These are phyloP conservation scores for Penicillium cinerascens DNA, from an alignment of 495 filamentous ascomycete species.

Conservation along the genomic window DNA sequence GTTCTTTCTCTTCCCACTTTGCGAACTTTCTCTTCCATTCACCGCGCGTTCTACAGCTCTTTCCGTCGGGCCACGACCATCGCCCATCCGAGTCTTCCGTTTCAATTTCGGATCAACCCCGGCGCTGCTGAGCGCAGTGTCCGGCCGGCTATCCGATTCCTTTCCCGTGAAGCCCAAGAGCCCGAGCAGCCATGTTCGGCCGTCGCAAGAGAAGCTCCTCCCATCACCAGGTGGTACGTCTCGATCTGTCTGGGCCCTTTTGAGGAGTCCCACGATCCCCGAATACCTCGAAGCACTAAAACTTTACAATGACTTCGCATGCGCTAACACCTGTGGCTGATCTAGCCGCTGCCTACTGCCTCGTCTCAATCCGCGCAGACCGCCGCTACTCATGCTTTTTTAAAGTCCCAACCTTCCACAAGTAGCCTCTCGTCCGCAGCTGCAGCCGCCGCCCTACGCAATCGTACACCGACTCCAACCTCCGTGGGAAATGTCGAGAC, in stretches of 20 bases:
- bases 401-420: conserved; percentile 60
- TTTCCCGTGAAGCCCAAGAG: background rate
- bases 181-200: conserved; percentile 47
- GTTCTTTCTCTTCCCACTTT: conserved; percentile 1
- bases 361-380: conserved; percentile 66
- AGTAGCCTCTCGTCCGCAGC: conserved; percentile 74
- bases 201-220: conserved; percentile 48
- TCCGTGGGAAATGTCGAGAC: conserved; percentile 79
- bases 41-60: conserved; percentile 1
- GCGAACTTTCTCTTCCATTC: background rate
- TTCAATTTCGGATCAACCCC: conserved; percentile 20
- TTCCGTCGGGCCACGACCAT: conserved; percentile 9
- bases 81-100: conserved; percentile 13
- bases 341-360: conserved; percentile 52
- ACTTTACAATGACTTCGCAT: background rate
- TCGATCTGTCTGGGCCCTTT: background rate
- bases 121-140: conserved; percentile 28
- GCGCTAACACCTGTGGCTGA: conserved; percentile 8
- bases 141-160: conserved; percentile 20
- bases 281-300: background rate
- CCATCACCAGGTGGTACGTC: conserved; percentile 48
- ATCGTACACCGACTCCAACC: conserved; percentile 69
- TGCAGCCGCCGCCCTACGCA: conserved; percentile 77
- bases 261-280: background rate
- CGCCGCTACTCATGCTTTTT: conserved; percentile 78